Percentiles rank a stretch among this genome's conserved stretches.
phyloP scores from a whole-genome alignment of 1,284 basidiomycete genomes.

The Omphalotus olearius region DNA sequence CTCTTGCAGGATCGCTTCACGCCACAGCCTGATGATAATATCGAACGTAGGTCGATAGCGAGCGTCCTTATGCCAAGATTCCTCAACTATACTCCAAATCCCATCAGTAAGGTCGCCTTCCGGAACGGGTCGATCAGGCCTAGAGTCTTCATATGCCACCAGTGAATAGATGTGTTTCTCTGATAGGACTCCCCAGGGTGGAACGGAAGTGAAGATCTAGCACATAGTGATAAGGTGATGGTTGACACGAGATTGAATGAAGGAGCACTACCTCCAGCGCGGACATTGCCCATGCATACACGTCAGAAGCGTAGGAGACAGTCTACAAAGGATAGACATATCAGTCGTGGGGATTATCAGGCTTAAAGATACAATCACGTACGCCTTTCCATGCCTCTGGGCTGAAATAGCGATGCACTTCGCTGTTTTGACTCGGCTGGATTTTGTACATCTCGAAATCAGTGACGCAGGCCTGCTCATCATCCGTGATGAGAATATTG shows the following conservation, averaged over 20 bases:
- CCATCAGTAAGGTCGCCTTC: slow-evolving; percentile 17
- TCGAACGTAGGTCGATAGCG: slow-evolving; percentile 23
- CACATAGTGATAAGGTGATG: too few species aligned
- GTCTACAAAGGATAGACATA: slow-evolving; percentile 17
- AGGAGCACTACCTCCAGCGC: slow-evolving; percentile 21
- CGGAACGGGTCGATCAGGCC: slow-evolving; percentile 22
- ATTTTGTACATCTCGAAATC: slow-evolving; percentile 24
- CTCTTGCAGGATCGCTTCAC: neutral
- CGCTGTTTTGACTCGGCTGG: slow-evolving; percentile 14
- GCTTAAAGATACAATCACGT: too few species aligned
- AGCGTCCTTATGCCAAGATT: slow-evolving; percentile 22
- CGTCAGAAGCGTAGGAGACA: slow-evolving; percentile 22
- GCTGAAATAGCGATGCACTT: slow-evolving; percentile 23
- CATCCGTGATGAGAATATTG: slow-evolving; percentile 19
- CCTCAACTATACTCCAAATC: slow-evolving; percentile 23
- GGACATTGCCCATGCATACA: slow-evolving; percentile 24
- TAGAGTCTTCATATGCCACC: slow-evolving; percentile 20
- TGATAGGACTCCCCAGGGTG: slow-evolving; percentile 23
- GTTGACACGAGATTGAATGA: too few species aligned
- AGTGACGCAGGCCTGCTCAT: slow-evolving; percentile 18
- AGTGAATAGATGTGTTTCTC: slow-evolving; percentile 23
- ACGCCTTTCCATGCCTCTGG: slow-evolving; percentile 27
- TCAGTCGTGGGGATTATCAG: too few species aligned
- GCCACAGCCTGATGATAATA: slow-evolving; percentile 17
- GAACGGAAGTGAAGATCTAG: slow-evolving; percentile 21